Evolutionary conservation across 2,329 filamentous ascomycete species (phyloP).

Genomic region (Dactylella cylindrospora): DNA sequence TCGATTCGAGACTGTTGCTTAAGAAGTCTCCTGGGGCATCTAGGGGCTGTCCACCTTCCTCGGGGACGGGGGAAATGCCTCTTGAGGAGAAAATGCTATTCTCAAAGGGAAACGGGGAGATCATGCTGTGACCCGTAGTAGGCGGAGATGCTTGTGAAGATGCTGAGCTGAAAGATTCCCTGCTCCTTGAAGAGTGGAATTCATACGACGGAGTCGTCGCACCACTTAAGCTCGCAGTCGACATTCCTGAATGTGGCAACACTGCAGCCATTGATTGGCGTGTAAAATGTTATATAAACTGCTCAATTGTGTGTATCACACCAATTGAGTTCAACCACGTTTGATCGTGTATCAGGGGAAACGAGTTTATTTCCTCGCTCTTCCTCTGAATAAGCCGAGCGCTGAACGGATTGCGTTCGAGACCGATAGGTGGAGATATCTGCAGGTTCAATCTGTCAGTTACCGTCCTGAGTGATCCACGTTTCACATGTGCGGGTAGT

Average conservation of each 20-base stretch:
- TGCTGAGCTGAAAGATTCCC: conserved; percentile 43
- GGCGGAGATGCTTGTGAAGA: conserved; percentile 42
- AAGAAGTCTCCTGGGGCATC: conserved; percentile 12
- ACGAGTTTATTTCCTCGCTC: conserved; percentile 25
- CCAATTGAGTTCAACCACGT: conserved; percentile 44
- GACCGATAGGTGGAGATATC: too few relatives aligned
- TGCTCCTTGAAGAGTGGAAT: conserved; percentile 32
- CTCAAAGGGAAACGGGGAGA: conserved; percentile 43
- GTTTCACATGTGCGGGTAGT: too few relatives aligned
- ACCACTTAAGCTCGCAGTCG: conserved; percentile 40
- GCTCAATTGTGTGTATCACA: conserved; percentile 39
- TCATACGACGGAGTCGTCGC: conserved; percentile 43
- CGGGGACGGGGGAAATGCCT: conserved; percentile 42
- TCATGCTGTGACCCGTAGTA: conserved; percentile 43
- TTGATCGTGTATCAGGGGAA: conserved; percentile 40
- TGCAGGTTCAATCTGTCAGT: too few relatives aligned
- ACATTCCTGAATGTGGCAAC: conserved; percentile 42
- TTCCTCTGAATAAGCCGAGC: too few relatives aligned
- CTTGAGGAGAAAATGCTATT: conserved; percentile 40
- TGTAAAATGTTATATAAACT: conserved; percentile 37
- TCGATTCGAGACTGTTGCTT: conserved; percentile 30
- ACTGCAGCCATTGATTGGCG: conserved; percentile 43
- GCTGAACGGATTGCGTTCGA: too few relatives aligned
- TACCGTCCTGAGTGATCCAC: too few relatives aligned
- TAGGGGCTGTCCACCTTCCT: conserved; percentile 27